Conservation (phyloP, 805 yeast genomes). For the Torulaspora gathmanii region DNA sequence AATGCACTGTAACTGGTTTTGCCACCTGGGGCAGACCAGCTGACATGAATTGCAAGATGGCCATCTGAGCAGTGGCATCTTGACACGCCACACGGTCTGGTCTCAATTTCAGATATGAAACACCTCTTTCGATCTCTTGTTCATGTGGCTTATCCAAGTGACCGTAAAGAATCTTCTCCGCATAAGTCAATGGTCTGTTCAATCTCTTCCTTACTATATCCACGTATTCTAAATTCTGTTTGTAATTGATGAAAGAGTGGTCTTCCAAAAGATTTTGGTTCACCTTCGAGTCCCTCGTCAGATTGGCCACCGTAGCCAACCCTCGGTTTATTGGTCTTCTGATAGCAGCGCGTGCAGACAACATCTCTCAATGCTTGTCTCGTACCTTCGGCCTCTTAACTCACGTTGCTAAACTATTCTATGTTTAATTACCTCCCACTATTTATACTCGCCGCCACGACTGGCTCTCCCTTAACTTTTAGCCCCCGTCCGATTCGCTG, state of each 20-base stretch:
- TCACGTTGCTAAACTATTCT: background rate
- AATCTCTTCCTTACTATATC: conserved; percentile 77
- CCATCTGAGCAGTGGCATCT: conserved; percentile 99
- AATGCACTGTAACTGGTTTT: conserved; percentile 93
- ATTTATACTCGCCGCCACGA: background rate
- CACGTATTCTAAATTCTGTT: conserved; percentile 82
- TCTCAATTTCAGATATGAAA: conserved; percentile 84
- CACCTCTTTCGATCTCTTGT: conserved; percentile 81
- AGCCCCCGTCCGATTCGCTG: conserved; percentile 5
- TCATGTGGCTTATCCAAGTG: conserved; percentile 91
- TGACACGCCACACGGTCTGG: conserved; percentile 99
- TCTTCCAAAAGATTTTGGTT: conserved; percentile 76
- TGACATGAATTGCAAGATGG: conserved; percentile 91
- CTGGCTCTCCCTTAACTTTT: background rate
- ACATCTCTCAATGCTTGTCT: conserved; percentile 18
- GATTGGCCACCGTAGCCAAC: conserved; percentile 39
- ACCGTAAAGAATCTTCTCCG: conserved; percentile 92
- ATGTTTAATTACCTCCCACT: background rate
- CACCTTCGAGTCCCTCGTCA: conserved; percentile 67
- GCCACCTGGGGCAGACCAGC: conserved; percentile 89
- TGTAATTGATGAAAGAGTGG: conserved; percentile 85
- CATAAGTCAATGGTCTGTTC: conserved; percentile 86
- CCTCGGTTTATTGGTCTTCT: conserved; percentile 34
- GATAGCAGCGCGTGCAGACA: conserved; percentile 34
- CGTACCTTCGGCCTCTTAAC: background rate